These are phyloP conservation scores for Heliocybe sulcata DNA, from an alignment of 1,284 basidiomycete genomes.

Conservation along the genomic window DNA sequence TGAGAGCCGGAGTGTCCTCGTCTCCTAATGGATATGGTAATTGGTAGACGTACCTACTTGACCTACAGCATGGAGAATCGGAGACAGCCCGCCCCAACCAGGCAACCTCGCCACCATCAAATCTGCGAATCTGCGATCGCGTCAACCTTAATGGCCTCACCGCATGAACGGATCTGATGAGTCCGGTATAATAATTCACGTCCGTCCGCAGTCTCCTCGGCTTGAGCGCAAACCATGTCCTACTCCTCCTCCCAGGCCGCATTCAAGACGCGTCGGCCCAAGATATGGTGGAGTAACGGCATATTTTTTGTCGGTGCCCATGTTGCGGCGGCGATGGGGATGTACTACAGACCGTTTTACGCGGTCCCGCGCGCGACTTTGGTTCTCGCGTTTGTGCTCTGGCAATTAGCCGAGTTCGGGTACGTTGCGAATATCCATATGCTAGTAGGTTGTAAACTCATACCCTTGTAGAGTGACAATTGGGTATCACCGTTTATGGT, in stretches of 20 bases:
- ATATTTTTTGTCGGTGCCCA: conserved; percentile 63
- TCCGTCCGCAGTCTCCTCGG: too few relatives aligned
- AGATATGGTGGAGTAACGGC: conserved; percentile 65
- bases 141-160: too few relatives aligned
- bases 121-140: too few relatives aligned
- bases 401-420: conserved; percentile 74
- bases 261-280: conserved; percentile 7
- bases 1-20: too few relatives aligned
- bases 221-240: background rate
- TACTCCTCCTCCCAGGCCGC: background rate
- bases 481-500: conserved; percentile 75
- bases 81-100: too few relatives aligned
- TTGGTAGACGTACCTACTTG: too few relatives aligned
- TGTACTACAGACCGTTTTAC: conserved; percentile 41
- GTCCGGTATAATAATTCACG: too few relatives aligned
- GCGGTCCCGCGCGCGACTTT: conserved; percentile 39
- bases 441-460: background rate
- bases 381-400: conserved; percentile 45
- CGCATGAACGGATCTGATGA: too few relatives aligned
- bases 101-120: too few relatives aligned
- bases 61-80: too few relatives aligned
- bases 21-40: too few relatives aligned
- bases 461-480: conserved; percentile 57
- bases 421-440: conserved; percentile 21
- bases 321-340: conserved; percentile 48